A percentile compares a stretch with the other conserved stretches of the same genome.
Conservation (phyloP, 352 stramenopile species). For the Phytophthora parvispora region DNA sequence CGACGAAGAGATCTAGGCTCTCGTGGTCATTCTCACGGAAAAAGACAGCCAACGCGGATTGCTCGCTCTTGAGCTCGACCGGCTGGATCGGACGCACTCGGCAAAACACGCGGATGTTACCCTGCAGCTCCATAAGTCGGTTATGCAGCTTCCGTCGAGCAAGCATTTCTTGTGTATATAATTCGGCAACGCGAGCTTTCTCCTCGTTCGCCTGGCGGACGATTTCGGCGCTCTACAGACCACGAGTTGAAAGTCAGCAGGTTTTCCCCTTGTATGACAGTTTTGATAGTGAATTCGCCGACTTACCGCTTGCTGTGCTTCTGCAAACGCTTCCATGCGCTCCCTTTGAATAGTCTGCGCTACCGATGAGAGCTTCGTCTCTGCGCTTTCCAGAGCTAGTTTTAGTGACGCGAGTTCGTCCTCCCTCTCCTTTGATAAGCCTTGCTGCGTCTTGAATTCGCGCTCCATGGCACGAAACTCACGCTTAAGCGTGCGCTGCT, state of each 20-base stretch:
- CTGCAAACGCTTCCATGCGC: constrained; percentile 42
- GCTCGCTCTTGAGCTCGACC: constrained; percentile 78
- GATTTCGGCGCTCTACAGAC: constrained; percentile 52
- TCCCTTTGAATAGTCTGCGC: constrained; percentile 49
- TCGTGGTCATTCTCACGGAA: constrained; percentile 80
- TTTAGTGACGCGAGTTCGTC: constrained; percentile 50
- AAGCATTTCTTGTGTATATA: constrained; percentile 83
- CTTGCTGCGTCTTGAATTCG: constrained; percentile 67
- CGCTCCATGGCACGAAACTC: constrained; percentile 69
- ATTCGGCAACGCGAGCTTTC: constrained; percentile 61
- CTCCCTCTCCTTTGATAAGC: constrained; percentile 59
- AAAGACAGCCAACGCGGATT: constrained; percentile 69
- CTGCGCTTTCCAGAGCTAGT: constrained; percentile 40
- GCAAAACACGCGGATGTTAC: constrained; percentile 96
- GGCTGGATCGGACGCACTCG: constrained; percentile 89
- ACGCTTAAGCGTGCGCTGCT: constrained; percentile 60
- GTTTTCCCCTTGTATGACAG: neutral
- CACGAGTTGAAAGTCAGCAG: constrained; percentile 6
- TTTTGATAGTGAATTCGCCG: neutral
- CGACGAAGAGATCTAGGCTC: constrained; percentile 72
- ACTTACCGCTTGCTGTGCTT: constrained; percentile 67
- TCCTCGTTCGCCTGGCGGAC: constrained; percentile 64
- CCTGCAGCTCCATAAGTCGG: constrained; percentile 92
- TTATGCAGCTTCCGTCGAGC: constrained; percentile 90
- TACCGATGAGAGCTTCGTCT: constrained; percentile 44